A percentile compares a stretch with the other conserved stretches of the same genome.
These are phyloP conservation scores for Penicillium corylophilum DNA, from an alignment of 2,329 filamentous ascomycete genomes.

Conservation along the genomic window DNA sequence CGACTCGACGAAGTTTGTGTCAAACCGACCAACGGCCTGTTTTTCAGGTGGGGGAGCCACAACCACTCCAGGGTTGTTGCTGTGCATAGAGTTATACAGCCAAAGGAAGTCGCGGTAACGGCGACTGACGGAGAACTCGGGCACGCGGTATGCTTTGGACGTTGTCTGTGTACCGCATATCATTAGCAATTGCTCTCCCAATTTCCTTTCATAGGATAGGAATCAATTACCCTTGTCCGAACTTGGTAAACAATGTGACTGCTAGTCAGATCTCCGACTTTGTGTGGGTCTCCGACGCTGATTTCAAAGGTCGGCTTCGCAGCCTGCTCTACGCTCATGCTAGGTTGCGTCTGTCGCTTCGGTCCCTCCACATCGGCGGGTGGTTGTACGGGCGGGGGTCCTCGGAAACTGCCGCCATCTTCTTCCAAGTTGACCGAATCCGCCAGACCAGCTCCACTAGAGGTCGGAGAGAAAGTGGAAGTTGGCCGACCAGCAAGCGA, in stretches of 20 bases:
- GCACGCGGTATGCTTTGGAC: conserved; percentile 90
- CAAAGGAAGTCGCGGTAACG: conserved; percentile 96
- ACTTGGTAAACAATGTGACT: conserved; percentile 98
- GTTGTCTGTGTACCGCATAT: conserved; percentile 64
- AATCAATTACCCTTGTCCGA: conserved; percentile 70
- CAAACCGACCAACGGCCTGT: conserved; percentile 93
- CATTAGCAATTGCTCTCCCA: neutral
- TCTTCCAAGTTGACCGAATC: conserved; percentile 73
- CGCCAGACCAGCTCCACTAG: conserved; percentile 53
- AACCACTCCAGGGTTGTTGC: conserved; percentile 91
- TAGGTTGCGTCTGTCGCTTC: conserved; percentile 64
- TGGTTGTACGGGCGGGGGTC: conserved; percentile 60
- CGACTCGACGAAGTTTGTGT: conserved; percentile 94
- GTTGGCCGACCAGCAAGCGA: conserved; percentile 38
- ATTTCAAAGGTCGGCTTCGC: conserved; percentile 90
- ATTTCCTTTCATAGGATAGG: neutral
- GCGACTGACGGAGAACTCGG: conserved; percentile 89
- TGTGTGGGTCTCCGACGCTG: conserved; percentile 91
- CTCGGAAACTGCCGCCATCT: conserved; percentile 62
- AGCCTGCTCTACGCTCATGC: conserved; percentile 88
- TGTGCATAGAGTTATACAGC: conserved; percentile 93
- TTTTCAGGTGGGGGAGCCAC: conserved; percentile 97
- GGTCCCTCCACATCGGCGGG: conserved; percentile 44
- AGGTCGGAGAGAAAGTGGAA: conserved; percentile 46
- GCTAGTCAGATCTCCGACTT: conserved; percentile 93